Percentiles rank a stretch among this genome's conserved stretches.
phyloP scores from a whole-genome alignment of 2,329 filamentous ascomycete species.

The Pseudogymnoascus sp. region DNA sequence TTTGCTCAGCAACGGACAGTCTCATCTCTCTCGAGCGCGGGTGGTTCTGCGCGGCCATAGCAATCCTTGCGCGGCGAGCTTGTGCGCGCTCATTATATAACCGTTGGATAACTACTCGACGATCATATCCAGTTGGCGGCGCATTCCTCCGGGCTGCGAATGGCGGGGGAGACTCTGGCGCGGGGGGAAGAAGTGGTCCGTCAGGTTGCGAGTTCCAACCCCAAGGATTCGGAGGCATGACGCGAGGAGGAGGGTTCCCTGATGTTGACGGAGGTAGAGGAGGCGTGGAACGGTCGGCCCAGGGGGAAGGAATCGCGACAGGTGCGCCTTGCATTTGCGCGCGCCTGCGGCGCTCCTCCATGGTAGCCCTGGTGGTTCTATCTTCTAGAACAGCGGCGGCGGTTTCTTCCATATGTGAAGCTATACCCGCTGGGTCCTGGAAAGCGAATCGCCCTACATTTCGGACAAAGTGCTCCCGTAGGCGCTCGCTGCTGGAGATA shows the following conservation, averaged over 20 bases:
- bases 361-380: neutral
- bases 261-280: neutral
- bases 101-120: neutral
- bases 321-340: neutral
- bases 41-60: neutral
- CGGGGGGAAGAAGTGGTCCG: neutral
- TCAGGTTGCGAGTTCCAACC: conserved; percentile 2
- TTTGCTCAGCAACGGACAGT: neutral
- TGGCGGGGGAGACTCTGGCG: neutral
- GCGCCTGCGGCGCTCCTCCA: neutral
- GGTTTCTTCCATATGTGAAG: neutral
- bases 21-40: neutral
- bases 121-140: neutral
- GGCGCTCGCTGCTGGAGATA: conserved; percentile 1
- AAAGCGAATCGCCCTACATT: neutral
- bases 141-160: neutral
- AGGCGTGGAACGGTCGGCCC: neutral
- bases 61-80: neutral
- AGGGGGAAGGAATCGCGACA: neutral
- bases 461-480: neutral
- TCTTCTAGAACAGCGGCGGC: neutral
- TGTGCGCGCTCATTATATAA: neutral
- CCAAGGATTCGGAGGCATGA: neutral
- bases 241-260: neutral
- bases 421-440: neutral